Evolutionary conservation across 2,329 filamentous ascomycete genomes (phyloP).

Genomic region (Thelonectria rubi): DNA sequence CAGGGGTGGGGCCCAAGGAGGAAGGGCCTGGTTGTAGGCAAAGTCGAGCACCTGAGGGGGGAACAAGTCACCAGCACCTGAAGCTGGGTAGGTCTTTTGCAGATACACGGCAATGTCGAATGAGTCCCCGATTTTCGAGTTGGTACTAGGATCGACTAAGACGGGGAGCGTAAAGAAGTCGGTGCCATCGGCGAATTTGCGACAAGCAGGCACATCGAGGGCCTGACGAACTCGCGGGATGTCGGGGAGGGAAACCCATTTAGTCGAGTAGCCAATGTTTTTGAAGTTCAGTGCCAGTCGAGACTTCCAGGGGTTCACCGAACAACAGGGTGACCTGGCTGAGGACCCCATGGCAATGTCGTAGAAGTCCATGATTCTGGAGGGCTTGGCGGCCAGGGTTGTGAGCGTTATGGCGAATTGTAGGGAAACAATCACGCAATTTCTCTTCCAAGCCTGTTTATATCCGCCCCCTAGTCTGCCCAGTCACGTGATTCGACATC

Average conservation of each 20-base stretch:
- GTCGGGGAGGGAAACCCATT: background rate
- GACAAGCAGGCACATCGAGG: background rate
- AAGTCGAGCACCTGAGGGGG: constrained; percentile 55
- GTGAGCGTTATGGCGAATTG: too few relatives aligned
- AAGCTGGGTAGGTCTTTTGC: constrained; percentile 58
- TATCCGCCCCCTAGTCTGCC: too few relatives aligned
- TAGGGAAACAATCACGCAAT: too few relatives aligned
- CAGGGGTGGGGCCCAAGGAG: constrained; percentile 49
- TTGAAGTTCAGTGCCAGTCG: constrained; percentile 53
- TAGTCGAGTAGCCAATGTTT: background rate
- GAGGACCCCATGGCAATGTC: constrained; percentile 50
- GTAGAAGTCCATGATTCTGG: constrained; percentile 39
- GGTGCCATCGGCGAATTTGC: background rate
- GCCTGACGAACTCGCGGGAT: background rate
- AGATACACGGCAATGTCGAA: constrained; percentile 72
- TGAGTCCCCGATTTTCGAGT: constrained; percentile 63
- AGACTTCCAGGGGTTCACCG: constrained; percentile 47
- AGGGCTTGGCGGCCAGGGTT: too few relatives aligned
- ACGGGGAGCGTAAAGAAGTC: constrained; percentile 68
- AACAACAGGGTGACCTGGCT: constrained; percentile 40
- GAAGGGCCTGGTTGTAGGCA: constrained; percentile 33
- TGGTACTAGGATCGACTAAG: constrained; percentile 56
- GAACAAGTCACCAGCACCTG: constrained; percentile 59
- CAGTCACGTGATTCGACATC: too few relatives aligned
- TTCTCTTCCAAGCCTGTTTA: too few relatives aligned